Conservation (phyloP, 768 basidiomycete species). For the Mycena alexandri region DNA sequence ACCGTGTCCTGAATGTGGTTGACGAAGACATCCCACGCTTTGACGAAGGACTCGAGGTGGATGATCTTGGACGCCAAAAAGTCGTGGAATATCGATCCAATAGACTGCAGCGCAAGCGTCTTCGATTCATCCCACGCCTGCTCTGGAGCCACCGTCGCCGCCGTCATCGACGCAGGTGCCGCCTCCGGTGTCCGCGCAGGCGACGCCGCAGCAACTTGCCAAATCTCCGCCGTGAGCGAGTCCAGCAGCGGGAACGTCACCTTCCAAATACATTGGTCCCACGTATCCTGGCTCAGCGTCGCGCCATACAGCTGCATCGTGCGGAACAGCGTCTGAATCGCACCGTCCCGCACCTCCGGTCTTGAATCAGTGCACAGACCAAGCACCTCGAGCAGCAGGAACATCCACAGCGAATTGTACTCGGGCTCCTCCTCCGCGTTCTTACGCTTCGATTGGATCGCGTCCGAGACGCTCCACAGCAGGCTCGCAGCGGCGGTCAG, state of each 20-base stretch:
- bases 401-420: constrained; percentile 95
- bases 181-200: constrained; percentile 14
- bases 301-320: constrained; percentile 95
- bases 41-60: constrained; percentile 74
- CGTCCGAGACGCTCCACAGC: constrained; percentile 96
- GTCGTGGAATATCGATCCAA: constrained; percentile 86
- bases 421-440: constrained; percentile 71
- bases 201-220: constrained; percentile 49
- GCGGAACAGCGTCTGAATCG: constrained; percentile 95
- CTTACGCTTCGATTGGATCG: constrained; percentile 88
- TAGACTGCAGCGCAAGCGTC: constrained; percentile 84
- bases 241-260: constrained; percentile 90
- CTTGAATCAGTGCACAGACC: constrained; percentile 85
- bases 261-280: constrained; percentile 94
- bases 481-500: constrained; percentile 93
- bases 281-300: constrained; percentile 83
- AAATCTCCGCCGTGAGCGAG: constrained; percentile 70
- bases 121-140: constrained; percentile 91
- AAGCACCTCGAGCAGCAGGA: constrained; percentile 85
- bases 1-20: constrained; percentile 79
- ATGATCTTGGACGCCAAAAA: constrained; percentile 84
- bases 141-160: constrained; percentile 38
- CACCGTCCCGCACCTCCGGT: constrained; percentile 91
- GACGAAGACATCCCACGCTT: constrained; percentile 84
- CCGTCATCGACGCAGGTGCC: constrained; percentile 29